Evolutionary conservation across 495 filamentous ascomycete species (phyloP).

Genomic region (Penicillium chermesinum): DNA sequence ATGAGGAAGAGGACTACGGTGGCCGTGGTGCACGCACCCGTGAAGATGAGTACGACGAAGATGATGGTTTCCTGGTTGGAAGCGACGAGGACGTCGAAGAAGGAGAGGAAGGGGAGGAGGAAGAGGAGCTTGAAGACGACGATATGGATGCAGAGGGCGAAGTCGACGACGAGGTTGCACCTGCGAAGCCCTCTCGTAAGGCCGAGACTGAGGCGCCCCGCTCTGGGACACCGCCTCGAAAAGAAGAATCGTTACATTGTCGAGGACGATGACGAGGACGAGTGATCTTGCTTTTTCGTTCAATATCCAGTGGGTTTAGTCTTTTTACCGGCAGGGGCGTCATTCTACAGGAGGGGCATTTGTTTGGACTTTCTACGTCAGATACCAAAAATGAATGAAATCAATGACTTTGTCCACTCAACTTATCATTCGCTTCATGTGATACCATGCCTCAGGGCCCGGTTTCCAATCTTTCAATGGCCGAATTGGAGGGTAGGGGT

Average conservation of each 20-base stretch:
- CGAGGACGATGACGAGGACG: constrained; percentile 43
- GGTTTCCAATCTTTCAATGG: background rate
- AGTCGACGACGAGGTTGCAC: constrained; percentile 35
- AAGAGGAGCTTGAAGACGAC: constrained; percentile 57
- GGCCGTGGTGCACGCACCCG: constrained; percentile 52
- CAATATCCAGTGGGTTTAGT: constrained; percentile 1
- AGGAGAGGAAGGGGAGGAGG: constrained; percentile 55
- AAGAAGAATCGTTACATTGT: constrained; percentile 46
- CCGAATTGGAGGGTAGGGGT: background rate
- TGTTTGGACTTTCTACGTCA: background rate
- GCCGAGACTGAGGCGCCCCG: constrained; percentile 21
- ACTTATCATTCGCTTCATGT: background rate
- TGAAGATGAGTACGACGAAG: constrained; percentile 80
- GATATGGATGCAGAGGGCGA: constrained; percentile 55
- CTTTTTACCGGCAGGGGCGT: constrained; percentile 11
- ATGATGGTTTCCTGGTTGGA: constrained; percentile 71
- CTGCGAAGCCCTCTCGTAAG: constrained; percentile 17
- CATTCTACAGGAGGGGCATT: constrained; percentile 10
- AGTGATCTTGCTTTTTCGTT: constrained; percentile 18
- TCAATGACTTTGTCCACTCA: background rate
- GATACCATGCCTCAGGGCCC: background rate
- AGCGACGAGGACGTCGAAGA: constrained; percentile 67
- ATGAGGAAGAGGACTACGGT: constrained; percentile 57
- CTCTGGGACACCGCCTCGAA: constrained; percentile 34
- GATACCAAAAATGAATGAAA: background rate